Conservation (phyloP, 2,329 filamentous ascomycete genomes). For the Ophiostoma triangulosporum region DNA sequence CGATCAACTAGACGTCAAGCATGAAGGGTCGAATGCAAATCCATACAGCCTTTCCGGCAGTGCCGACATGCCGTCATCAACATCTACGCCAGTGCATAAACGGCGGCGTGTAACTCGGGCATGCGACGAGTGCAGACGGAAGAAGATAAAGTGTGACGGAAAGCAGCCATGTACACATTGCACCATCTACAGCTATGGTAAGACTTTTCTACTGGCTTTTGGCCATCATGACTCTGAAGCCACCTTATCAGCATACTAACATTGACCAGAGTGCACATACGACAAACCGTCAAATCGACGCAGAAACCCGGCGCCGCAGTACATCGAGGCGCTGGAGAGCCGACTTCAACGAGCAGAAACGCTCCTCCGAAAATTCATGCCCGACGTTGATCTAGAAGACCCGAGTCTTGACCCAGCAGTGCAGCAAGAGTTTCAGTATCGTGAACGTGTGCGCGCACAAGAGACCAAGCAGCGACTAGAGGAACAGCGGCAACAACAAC, state of each 20-base stretch:
- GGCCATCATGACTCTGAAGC: too few relatives aligned
- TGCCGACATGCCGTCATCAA: conserved; percentile 23
- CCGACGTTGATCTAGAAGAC: conserved; percentile 74
- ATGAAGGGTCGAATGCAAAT: conserved; percentile 6
- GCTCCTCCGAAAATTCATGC: conserved; percentile 64
- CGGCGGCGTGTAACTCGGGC: conserved; percentile 65
- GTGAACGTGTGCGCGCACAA: conserved; percentile 37
- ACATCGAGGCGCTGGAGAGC: conserved; percentile 78
- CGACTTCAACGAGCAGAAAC: conserved; percentile 73
- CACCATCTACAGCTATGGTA: conserved; percentile 91
- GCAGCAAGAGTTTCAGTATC: conserved; percentile 51
- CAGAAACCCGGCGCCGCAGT: conserved; percentile 81
- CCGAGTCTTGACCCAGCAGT: conserved; percentile 67
- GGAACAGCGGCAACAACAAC: conserved; percentile 15
- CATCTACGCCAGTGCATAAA: conserved; percentile 51
- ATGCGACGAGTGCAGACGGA: conserved; percentile 70
- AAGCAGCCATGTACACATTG: conserved; percentile 90
- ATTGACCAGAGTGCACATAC: conserved; percentile 68
- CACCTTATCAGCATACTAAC: neutral
- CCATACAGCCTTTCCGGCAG: neutral
- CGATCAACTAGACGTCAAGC: conserved; percentile 7
- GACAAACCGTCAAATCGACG: conserved; percentile 87
- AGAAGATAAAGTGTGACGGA: conserved; percentile 80
- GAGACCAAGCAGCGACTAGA: conserved; percentile 28
- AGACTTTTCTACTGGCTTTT: neutral